Conservation (phyloP, 192 early-diverging fungal species). For the Coemansia guatemalensis region DNA sequence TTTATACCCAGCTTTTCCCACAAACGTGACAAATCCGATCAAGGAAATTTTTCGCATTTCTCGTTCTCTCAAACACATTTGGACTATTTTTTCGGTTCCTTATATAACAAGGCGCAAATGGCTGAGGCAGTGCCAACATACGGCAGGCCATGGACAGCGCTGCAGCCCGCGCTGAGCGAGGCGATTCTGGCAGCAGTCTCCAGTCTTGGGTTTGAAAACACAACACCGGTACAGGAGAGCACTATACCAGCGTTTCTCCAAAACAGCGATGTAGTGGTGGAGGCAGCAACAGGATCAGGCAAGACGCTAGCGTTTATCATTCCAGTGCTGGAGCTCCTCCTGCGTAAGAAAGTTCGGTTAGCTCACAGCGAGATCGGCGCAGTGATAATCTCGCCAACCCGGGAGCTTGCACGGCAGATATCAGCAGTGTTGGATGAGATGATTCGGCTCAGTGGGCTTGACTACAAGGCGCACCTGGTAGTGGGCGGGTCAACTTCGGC, state of each 20-base stretch:
- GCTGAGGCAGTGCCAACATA: constrained; percentile 53
- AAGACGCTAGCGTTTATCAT: constrained; percentile 93
- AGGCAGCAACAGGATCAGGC: constrained; percentile 95
- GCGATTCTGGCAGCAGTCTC: constrained; percentile 58
- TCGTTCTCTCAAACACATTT: background rate
- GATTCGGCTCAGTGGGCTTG: constrained; percentile 17
- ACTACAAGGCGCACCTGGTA: constrained; percentile 36
- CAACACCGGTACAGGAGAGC: constrained; percentile 93
- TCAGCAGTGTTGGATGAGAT: constrained; percentile 69
- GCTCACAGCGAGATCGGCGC: constrained; percentile 79
- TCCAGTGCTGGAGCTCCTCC: constrained; percentile 87
- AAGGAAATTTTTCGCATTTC: background rate
- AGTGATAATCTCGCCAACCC: constrained; percentile 83
- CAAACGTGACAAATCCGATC: background rate
- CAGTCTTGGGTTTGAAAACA: constrained; percentile 73
- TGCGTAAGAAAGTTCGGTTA: constrained; percentile 61
- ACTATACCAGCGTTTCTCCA: constrained; percentile 90
- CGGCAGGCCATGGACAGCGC: constrained; percentile 64
- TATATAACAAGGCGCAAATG: constrained; percentile 10
- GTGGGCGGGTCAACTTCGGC: constrained; percentile 49
- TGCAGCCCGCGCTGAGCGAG: constrained; percentile 61
- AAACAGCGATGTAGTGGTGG: constrained; percentile 95
- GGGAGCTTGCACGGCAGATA: constrained; percentile 89
- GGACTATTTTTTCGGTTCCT: background rate
- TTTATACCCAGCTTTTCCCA: background rate